Evolutionary conservation across 2,329 filamentous ascomycete genomes (phyloP).

Genomic region (Diaporthe sp.): DNA sequence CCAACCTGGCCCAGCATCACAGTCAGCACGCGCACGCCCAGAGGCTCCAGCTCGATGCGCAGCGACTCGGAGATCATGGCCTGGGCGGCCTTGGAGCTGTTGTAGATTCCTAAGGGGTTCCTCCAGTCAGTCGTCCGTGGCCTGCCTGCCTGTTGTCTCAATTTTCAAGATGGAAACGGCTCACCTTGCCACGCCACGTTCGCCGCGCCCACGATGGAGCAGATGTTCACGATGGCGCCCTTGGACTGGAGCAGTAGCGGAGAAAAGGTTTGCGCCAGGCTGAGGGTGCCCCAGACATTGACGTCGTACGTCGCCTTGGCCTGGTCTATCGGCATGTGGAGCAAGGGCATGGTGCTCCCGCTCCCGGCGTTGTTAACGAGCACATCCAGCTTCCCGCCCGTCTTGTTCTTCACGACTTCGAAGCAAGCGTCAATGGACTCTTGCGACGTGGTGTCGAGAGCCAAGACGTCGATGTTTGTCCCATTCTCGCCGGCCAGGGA

Average conservation of each 20-base stretch:
- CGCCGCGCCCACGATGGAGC: constrained; percentile 54
- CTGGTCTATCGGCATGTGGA: constrained; percentile 51
- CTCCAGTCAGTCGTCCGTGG: not conserved
- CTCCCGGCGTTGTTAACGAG: constrained; percentile 57
- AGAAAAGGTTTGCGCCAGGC: not conserved
- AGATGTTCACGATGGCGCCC: constrained; percentile 67
- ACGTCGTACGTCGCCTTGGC: constrained; percentile 54
- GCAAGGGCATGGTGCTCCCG: constrained; percentile 48
- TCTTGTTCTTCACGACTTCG: constrained; percentile 40
- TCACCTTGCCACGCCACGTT: constrained; percentile 20
- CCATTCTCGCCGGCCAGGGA: not conserved
- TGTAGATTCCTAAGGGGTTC: constrained; percentile 41
- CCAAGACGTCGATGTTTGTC: constrained; percentile 43
- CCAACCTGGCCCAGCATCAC: constrained; percentile 37
- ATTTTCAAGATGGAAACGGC: not conserved
- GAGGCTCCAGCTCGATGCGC: constrained; percentile 45
- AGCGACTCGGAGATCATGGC: constrained; percentile 44
- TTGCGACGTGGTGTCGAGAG: constrained; percentile 46
- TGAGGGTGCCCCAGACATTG: constrained; percentile 54
- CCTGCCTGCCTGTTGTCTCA: too few relatives aligned
- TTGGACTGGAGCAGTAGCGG: constrained; percentile 54
- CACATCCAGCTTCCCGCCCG: constrained; percentile 51
- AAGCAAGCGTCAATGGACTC: constrained; percentile 13
- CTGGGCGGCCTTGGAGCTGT: constrained; percentile 46
- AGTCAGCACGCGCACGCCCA: constrained; percentile 46